These are phyloP conservation scores for Pyronema domesticum DNA, from an alignment of 495 filamentous ascomycete genomes.

Conservation along the genomic window DNA sequence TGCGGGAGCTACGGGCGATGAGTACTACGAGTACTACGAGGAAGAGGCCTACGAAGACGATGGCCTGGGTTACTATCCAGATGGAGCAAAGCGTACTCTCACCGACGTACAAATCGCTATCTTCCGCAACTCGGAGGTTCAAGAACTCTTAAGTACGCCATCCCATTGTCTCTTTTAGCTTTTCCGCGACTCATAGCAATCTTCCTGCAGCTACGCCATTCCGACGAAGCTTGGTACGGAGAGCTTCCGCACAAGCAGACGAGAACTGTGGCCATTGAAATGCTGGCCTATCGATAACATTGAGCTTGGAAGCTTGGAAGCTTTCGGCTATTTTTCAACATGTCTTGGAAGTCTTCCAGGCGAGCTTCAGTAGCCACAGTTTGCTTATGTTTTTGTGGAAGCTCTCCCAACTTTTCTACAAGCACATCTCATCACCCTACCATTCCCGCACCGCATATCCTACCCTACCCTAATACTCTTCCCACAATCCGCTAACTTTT, in stretches of 20 bases:
- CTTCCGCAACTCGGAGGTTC: constrained; percentile 78
- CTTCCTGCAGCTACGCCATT: constrained; percentile 3
- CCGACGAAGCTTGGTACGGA: neutral
- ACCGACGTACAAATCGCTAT: constrained; percentile 84
- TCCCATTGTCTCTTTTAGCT: neutral
- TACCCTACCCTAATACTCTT: neutral
- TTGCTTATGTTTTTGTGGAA: too few species aligned
- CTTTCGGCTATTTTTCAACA: too few species aligned
- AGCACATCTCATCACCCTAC: too few species aligned
- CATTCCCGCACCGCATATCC: neutral
- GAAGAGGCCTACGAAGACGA: constrained; percentile 34
- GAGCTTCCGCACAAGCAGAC: neutral
- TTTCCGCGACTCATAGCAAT: neutral
- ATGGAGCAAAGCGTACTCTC: constrained; percentile 77
- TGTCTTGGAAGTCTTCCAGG: too few species aligned
- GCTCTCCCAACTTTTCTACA: too few species aligned
- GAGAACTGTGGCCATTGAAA: neutral
- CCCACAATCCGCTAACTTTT: neutral
- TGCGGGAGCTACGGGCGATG: neutral
- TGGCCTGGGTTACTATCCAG: constrained; percentile 69
- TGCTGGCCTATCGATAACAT: too few species aligned
- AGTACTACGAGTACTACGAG: neutral
- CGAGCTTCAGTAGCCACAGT: too few species aligned
- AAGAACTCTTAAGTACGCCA: constrained; percentile 36
- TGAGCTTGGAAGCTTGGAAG: too few species aligned